Conservation (phyloP, 441 rosid species). For the Isatis lusitanica region DNA sequence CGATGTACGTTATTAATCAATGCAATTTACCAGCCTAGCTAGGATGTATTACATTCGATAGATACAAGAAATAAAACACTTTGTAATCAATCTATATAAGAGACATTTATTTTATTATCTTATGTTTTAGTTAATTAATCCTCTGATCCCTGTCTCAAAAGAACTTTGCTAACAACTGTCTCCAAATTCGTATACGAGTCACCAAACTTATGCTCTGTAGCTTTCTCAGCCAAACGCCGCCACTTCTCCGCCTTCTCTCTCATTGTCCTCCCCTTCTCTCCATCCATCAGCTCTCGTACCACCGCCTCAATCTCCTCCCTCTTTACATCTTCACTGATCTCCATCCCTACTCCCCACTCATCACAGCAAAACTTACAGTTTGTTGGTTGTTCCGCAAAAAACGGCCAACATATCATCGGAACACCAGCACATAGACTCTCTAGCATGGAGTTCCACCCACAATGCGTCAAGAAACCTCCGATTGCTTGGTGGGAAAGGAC, state of each 20-base stretch:
- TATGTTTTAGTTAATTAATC: not conserved
- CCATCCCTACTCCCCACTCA: constrained; percentile 43
- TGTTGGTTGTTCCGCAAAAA: constrained; percentile 44
- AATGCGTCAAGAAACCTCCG: constrained; percentile 44
- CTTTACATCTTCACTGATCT: constrained; percentile 33
- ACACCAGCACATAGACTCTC: constrained; percentile 39
- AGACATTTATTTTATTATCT: not conserved
- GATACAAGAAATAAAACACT: not conserved
- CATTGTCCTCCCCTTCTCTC: constrained; percentile 37
- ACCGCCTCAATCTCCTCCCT: constrained; percentile 40
- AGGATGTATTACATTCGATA: not conserved
- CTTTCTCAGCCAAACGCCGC: constrained; percentile 35
- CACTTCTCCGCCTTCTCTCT: constrained; percentile 38
- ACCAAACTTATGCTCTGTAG: constrained; percentile 12
- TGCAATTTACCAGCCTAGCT: not conserved
- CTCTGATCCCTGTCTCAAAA: constrained; percentile 3
- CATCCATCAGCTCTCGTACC: constrained; percentile 42
- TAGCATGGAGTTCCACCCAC: constrained; percentile 47
- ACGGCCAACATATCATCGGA: constrained; percentile 49
- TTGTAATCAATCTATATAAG: not conserved
- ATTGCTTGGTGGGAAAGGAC: constrained; percentile 44
- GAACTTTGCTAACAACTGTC: constrained; percentile 28
- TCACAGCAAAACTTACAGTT: constrained; percentile 37
- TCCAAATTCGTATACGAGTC: constrained; percentile 37
- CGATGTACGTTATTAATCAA: not conserved